Conservation (phyloP, 2,329 filamentous ascomycete species). For the Penicillium sp. region DNA sequence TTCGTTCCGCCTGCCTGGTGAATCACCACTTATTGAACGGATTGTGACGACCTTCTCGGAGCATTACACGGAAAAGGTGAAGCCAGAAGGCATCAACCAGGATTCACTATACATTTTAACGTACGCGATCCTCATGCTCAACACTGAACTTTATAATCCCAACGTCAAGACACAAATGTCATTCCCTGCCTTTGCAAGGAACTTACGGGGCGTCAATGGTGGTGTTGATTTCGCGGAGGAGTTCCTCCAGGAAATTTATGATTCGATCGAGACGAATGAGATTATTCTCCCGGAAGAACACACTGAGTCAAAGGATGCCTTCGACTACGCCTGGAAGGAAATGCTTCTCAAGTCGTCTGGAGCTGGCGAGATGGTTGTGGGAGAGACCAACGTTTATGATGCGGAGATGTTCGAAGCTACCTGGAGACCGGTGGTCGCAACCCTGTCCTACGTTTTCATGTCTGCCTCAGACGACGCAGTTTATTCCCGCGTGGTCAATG, state of each 20-base stretch:
- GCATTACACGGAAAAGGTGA: conserved; percentile 68
- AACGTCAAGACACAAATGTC: conserved; percentile 75
- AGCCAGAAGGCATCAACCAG: conserved; percentile 72
- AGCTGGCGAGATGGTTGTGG: conserved; percentile 68
- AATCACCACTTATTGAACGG: conserved; percentile 86
- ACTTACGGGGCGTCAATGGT: conserved; percentile 84
- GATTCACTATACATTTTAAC: conserved; percentile 87
- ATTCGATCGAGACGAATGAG: conserved; percentile 84
- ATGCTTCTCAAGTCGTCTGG: conserved; percentile 77
- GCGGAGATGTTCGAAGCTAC: conserved; percentile 96
- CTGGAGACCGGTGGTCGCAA: conserved; percentile 92
- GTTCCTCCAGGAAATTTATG: conserved; percentile 80
- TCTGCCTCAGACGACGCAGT: conserved; percentile 95
- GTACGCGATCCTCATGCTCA: conserved; percentile 96
- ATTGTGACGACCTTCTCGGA: conserved; percentile 85
- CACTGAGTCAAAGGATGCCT: conserved; percentile 82
- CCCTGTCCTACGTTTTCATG: conserved; percentile 97
- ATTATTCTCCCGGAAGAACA: conserved; percentile 97
- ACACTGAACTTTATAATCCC: conserved; percentile 94
- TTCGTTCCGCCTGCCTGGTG: conserved; percentile 87
- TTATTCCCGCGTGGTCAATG: conserved; percentile 85
- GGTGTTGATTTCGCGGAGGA: conserved; percentile 77
- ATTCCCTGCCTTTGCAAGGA: conserved; percentile 73
- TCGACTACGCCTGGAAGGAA: conserved; percentile 97
- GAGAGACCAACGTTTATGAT: conserved; percentile 91